Evolutionary conservation across 2,329 filamentous ascomycete species (phyloP).

Genomic region (Pseudocercospora fuligena): DNA sequence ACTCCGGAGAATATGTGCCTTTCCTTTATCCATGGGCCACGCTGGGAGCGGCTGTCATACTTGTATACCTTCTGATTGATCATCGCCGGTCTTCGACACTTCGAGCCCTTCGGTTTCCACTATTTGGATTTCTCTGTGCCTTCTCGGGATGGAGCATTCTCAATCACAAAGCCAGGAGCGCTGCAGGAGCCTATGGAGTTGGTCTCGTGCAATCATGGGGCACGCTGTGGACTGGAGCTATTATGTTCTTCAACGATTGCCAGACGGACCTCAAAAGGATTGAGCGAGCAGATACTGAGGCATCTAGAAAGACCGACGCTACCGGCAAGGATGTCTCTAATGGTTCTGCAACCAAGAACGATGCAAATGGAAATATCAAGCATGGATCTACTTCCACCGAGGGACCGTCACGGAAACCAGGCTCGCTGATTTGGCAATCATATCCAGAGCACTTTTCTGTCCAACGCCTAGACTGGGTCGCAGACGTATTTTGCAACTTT

Average conservation of each 20-base stretch:
- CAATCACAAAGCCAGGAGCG: conserved; percentile 53
- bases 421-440: conserved; percentile 56
- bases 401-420: background rate
- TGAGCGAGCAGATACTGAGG: conserved; percentile 45
- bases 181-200: conserved; percentile 59
- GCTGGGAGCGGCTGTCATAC: conserved; percentile 46
- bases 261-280: conserved; percentile 62
- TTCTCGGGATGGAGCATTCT: conserved; percentile 51
- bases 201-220: conserved; percentile 61
- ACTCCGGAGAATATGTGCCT: conserved; percentile 46
- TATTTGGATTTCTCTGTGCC: conserved; percentile 51
- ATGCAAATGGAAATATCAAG: background rate
- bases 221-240: conserved; percentile 56
- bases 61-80: conserved; percentile 59
- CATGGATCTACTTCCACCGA: background rate
- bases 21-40: conserved; percentile 52
- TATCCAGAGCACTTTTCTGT: conserved; percentile 54
- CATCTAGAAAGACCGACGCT: conserved; percentile 8
- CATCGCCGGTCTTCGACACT: conserved; percentile 48
- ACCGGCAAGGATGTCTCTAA: background rate
- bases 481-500: conserved; percentile 62
- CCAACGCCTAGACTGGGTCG: conserved; percentile 63
- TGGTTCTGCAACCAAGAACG: background rate
- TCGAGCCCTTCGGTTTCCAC: conserved; percentile 48
- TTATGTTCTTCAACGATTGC: conserved; percentile 61